Evolutionary conservation across 805 yeast species (phyloP).

Genomic region (Pichia paraexigua): DNA sequence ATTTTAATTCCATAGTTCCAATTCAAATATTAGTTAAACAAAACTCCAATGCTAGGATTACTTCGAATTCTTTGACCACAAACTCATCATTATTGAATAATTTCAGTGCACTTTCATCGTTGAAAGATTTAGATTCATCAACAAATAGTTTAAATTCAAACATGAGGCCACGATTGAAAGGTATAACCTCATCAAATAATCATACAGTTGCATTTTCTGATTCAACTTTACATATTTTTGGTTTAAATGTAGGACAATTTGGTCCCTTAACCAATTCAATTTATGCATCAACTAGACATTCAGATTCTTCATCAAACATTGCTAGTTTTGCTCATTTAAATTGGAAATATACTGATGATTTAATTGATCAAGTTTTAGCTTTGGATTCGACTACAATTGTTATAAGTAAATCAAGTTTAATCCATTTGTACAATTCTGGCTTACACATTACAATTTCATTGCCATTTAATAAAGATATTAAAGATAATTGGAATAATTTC

Average conservation of each 20-base stretch:
- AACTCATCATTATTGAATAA: slow-evolving; percentile 9
- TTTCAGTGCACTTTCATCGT: slow-evolving; percentile 2
- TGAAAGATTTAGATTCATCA: not conserved
- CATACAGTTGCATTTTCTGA: slow-evolving; percentile 57
- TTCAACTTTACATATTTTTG: slow-evolving; percentile 56
- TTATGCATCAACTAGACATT: slow-evolving; percentile 32
- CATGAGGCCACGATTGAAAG: slow-evolving; percentile 36
- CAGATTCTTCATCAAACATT: slow-evolving; percentile 1
- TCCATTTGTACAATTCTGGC: slow-evolving; percentile 53
- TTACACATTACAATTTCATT: slow-evolving; percentile 43
- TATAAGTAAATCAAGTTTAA: slow-evolving; percentile 45
- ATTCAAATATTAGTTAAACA: not conserved
- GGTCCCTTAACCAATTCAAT: slow-evolving; percentile 30
- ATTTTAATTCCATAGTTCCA: slow-evolving; percentile 3
- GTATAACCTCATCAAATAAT: slow-evolving; percentile 53
- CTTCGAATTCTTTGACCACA: slow-evolving; percentile 4
- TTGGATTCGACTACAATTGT: slow-evolving; percentile 67
- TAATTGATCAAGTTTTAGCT: slow-evolving; percentile 50
- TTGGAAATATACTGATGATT: slow-evolving; percentile 36
- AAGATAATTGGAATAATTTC: slow-evolving; percentile 44
- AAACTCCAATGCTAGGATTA: not conserved
- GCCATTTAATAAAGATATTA: slow-evolving; percentile 29
- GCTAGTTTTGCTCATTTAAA: slow-evolving; percentile 26
- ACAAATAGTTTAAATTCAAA: not conserved
- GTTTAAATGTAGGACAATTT: slow-evolving; percentile 76